Evolutionary conservation across 163 green algal species (phyloP).

Genomic region (Picocystis sp.): DNA sequence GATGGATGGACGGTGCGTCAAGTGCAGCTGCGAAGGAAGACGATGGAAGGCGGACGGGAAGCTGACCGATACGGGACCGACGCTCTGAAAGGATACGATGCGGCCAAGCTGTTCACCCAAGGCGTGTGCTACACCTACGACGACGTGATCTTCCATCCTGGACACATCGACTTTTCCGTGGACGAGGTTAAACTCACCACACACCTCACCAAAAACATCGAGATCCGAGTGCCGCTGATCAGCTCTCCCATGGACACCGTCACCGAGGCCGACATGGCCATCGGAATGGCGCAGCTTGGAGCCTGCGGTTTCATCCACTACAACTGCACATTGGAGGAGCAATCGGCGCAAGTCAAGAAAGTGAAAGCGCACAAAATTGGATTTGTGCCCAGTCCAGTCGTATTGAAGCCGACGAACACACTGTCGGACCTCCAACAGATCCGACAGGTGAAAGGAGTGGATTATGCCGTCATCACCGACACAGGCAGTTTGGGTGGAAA

Average conservation of each 20-base stretch:
- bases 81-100: background rate
- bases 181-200: conserved; percentile 72
- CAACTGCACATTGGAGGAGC: conserved; percentile 84
- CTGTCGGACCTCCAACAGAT: conserved; percentile 18
- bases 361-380: conserved; percentile 37
- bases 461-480: conserved; percentile 57
- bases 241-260: conserved; percentile 94
- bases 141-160: conserved; percentile 93
- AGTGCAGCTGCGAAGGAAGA: too few species aligned
- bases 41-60: too few species aligned
- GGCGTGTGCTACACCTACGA: conserved; percentile 93
- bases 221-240: conserved; percentile 67
- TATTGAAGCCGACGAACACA: conserved; percentile 25
- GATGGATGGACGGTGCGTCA: too few species aligned
- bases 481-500: conserved; percentile 50
- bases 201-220: conserved; percentile 69
- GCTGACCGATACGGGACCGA: too few species aligned
- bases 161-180: conserved; percentile 85
- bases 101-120: conserved; percentile 47
- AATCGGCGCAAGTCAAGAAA: conserved; percentile 44
- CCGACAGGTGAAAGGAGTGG: conserved; percentile 19
- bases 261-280: conserved; percentile 85
- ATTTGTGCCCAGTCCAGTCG: conserved; percentile 27
- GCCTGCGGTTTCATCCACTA: conserved; percentile 96
- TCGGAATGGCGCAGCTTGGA: conserved; percentile 85